Evolutionary conservation across 75 land plant species (phyloP).

Genomic region (Pinus albicaulis): DNA sequence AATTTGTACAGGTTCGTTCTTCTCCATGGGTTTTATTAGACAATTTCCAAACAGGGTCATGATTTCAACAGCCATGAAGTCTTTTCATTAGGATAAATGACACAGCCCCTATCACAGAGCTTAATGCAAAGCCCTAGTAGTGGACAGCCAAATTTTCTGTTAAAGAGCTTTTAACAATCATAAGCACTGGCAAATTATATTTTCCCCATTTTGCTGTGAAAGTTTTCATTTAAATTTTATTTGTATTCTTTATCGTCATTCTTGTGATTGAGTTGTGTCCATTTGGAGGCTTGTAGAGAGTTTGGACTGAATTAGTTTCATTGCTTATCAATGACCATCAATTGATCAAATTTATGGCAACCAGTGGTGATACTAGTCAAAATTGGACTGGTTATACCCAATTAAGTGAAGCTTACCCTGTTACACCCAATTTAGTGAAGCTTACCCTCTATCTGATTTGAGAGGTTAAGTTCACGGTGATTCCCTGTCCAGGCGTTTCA

Average conservation of each 20-base stretch:
- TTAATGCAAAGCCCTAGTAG: background rate
- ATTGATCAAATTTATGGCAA: background rate
- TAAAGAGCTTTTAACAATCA: too few relatives aligned
- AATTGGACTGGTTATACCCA: background rate
- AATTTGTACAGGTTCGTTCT: too few relatives aligned
- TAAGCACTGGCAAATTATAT: too few relatives aligned
- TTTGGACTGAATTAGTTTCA: too few relatives aligned
- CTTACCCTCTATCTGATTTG: background rate
- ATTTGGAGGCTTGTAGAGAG: too few relatives aligned
- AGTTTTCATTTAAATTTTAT: too few relatives aligned
- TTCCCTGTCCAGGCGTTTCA: background rate
- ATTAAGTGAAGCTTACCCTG: background rate
- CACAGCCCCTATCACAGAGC: background rate
- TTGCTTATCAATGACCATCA: too few relatives aligned
- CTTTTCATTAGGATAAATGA: background rate
- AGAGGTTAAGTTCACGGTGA: background rate
- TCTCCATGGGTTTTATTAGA: background rate
- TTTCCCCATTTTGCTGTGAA: too few relatives aligned
- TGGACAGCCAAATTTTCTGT: too few relatives aligned
- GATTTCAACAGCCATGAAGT: background rate
- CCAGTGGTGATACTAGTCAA: background rate
- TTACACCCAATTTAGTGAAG: background rate
- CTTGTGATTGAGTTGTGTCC: too few relatives aligned
- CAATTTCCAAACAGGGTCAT: background rate
- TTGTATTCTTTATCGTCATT: too few relatives aligned